Percentiles rank a stretch among this genome's conserved stretches.
phyloP scores from a whole-genome alignment of 768 basidiomycete genomes.

The Pulveroboletus sp. region DNA sequence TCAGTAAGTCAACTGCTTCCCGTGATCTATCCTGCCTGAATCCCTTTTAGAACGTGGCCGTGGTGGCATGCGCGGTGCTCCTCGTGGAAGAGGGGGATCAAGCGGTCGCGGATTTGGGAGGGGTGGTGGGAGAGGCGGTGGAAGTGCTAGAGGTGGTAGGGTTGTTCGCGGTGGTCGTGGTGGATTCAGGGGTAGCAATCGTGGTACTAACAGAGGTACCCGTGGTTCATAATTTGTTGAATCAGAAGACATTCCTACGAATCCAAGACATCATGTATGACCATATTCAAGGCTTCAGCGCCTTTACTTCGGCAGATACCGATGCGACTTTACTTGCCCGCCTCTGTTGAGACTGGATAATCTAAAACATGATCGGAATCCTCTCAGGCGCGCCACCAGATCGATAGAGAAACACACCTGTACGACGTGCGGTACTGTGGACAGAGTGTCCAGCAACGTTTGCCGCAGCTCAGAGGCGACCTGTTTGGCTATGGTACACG shows the following conservation, averaged over 20 bases:
- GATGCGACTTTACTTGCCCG: slow-evolving; percentile 45
- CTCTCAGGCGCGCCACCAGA: neutral
- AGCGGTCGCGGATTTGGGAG: slow-evolving; percentile 34
- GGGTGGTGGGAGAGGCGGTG: slow-evolving; percentile 37
- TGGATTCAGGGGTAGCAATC: slow-evolving; percentile 44
- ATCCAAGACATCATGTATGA: too few relatives aligned
- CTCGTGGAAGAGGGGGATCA: slow-evolving; percentile 25
- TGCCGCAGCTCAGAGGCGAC: slow-evolving; percentile 23
- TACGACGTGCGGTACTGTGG: slow-evolving; percentile 45
- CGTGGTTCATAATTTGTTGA: slow-evolving; percentile 42
- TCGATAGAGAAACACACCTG: slow-evolving; percentile 39
- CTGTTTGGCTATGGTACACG: slow-evolving; percentile 15
- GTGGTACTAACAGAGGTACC: slow-evolving; percentile 41
- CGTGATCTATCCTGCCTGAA: slow-evolving; percentile 26
- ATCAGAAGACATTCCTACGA: neutral
- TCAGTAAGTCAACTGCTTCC: slow-evolving; percentile 8
- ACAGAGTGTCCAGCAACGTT: slow-evolving; percentile 32
- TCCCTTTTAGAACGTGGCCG: slow-evolving; percentile 44
- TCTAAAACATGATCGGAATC: slow-evolving; percentile 30
- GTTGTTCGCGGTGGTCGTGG: slow-evolving; percentile 41
- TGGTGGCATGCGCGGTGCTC: slow-evolving; percentile 27
- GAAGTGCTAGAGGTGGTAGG: slow-evolving; percentile 34
- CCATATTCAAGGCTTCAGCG: slow-evolving; percentile 40
- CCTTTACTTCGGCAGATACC: slow-evolving; percentile 48
- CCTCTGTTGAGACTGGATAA: slow-evolving; percentile 45